phyloP scores from a whole-genome alignment of 176 grass and related monocot genomes.

The Cymbopogon citratus region DNA sequence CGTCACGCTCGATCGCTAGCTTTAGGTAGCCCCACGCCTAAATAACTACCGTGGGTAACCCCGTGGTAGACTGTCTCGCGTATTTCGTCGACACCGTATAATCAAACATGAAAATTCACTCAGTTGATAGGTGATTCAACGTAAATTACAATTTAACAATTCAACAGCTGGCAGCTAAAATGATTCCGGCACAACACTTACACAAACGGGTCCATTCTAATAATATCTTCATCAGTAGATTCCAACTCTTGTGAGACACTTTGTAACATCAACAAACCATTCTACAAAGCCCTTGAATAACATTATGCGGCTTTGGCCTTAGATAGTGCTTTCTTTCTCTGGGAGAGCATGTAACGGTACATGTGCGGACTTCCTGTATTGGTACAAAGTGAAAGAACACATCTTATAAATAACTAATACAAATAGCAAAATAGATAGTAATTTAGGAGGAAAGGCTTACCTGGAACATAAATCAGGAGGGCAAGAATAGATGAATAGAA shows the following conservation, averaged over 20 bases:
- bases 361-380: constrained; percentile 39
- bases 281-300: background rate
- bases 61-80: no score
- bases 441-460: background rate
- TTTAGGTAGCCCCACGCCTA: no score
- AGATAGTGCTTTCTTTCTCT: constrained; percentile 41
- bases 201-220: background rate
- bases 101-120: background rate
- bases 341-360: constrained; percentile 39
- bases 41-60: no score
- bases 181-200: no score
- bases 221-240: background rate
- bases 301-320: constrained; percentile 17
- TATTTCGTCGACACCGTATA: no score
- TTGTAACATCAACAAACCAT: background rate
- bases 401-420: background rate
- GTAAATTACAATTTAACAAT: background rate
- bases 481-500: constrained; percentile 30
- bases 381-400: background rate
- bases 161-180: background rate
- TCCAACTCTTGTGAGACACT: background rate
- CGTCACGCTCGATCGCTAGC: no score
- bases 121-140: background rate
- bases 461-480: constrained; percentile 44
- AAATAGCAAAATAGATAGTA: background rate